A percentile compares a stretch with the other conserved stretches of the same genome.
Conservation (phyloP, 768 basidiomycete species). For the Amanita rubescens region DNA sequence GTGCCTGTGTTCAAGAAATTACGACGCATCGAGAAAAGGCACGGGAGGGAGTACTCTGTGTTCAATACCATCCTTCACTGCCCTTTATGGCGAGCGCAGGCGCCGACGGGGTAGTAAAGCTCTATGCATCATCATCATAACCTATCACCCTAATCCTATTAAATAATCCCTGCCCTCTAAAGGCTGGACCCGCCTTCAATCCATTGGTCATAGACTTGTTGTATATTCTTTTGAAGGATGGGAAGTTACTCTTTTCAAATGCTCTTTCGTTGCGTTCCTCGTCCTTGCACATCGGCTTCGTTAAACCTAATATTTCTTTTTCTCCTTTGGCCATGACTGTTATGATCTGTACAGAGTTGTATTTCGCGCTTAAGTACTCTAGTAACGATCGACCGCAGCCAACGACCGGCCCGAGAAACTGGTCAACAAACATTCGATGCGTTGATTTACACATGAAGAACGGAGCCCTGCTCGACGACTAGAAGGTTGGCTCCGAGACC, state of each 20-base stretch:
- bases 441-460: constrained; percentile 45
- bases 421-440: neutral
- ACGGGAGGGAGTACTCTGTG: constrained; percentile 84
- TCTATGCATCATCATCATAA: constrained; percentile 78
- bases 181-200: neutral
- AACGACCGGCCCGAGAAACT: neutral
- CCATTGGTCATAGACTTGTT: neutral
- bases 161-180: constrained; percentile 1
- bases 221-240: constrained; percentile 1
- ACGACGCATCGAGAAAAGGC: constrained; percentile 86
- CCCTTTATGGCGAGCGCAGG: constrained; percentile 91
- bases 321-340: neutral
- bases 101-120: constrained; percentile 90
- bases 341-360: constrained; percentile 2
- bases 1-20: constrained; percentile 83
- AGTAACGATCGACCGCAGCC: neutral
- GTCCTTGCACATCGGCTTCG: neutral
- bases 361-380: neutral
- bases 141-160: constrained; percentile 7
- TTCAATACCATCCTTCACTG: constrained; percentile 76
- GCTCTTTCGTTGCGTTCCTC: neutral
- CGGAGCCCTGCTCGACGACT: constrained; percentile 73
- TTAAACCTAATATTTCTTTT: neutral
- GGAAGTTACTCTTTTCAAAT: neutral
- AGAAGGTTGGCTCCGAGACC: constrained; percentile 67